Base-by-base conservation (phyloP, 768 basidiomycete genomes). In the Psilocybe cyanescens region DNA sequence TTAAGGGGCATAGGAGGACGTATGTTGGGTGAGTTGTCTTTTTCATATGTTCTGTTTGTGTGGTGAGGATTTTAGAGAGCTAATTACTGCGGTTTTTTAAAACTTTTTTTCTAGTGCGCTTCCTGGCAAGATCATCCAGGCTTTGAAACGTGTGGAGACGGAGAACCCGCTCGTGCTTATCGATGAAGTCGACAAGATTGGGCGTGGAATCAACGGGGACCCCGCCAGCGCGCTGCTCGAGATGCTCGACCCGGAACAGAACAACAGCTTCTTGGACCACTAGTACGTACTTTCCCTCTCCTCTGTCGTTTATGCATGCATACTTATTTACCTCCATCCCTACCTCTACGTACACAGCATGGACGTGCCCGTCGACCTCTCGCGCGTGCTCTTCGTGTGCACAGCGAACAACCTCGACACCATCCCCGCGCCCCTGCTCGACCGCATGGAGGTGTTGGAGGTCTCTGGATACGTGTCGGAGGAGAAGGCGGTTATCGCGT, bases 1-100 rank as follows among this genome's bases (percentile, higher is more conserved):
- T 99, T 71, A 99, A 99, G 77, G 97, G 97, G 1, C 97, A 99
- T 71, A 79, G 97, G 68, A 80, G 97, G 72, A 99, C 97, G n/a
- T 99, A 97, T 71, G 94, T 96, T 55, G 94, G 92, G 89, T 92
- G 59, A 47, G 88, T 79, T 41, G 14, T 33, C 28, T 33, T 48
- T 47, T 60, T 58, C 45, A 2, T 2, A 2, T 24, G 24, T 24
- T 24, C 24, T 24, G 0, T 24, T 24, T 24, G 24, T 2, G 24
- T 24, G 24, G 24, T 24, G 24, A 24, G 24, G 24, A 24, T 24
- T 24, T 24, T 24, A 2, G 2, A 24, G 24, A 24, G 2, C 24
- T 24, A 24, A 24, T 24, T 2, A 24, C 24, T 24, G 2, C 2
- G 24, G 24, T 24, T 24, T 24, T 41, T 61, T 16, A 44, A 47